These are phyloP conservation scores for Penicillium parvum DNA, from an alignment of 495 filamentous ascomycete genomes.

Conservation along the genomic window DNA sequence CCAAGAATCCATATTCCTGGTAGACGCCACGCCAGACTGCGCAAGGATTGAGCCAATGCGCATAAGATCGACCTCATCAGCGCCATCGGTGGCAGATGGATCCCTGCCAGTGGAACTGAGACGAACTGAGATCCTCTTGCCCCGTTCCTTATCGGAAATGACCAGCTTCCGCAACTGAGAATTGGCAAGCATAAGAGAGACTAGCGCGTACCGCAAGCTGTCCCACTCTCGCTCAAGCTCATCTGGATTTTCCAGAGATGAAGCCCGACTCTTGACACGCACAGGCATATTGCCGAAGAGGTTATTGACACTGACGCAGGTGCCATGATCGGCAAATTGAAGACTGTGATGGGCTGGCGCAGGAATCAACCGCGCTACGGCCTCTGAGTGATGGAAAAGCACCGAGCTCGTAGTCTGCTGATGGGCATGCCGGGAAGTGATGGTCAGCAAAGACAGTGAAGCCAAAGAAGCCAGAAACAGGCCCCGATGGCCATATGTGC, in stretches of 20 bases:
- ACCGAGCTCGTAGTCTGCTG: constrained; percentile 65
- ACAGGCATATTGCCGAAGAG: constrained; percentile 96
- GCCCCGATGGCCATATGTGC: constrained; percentile 64
- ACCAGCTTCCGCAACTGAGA: constrained; percentile 29
- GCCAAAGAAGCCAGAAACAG: constrained; percentile 74
- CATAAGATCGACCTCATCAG: constrained; percentile 20
- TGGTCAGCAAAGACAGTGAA: constrained; percentile 68
- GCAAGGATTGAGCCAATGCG: constrained; percentile 53
- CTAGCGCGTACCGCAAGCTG: constrained; percentile 52
- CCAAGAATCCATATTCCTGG: constrained; percentile 53
- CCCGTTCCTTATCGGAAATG: constrained; percentile 28
- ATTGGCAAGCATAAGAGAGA: constrained; percentile 63
- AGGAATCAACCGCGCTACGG: constrained; percentile 63
- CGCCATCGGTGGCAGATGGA: neutral
- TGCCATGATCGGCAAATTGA: constrained; percentile 60
- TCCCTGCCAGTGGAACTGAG: neutral
- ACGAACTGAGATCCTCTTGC: constrained; percentile 30
- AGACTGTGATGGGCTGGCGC: constrained; percentile 59
- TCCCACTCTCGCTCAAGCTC: constrained; percentile 70
- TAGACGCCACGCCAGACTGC: constrained; percentile 59
- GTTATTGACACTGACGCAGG: constrained; percentile 73
- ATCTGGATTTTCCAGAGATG: constrained; percentile 39
- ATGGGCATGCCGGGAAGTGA: constrained; percentile 68
- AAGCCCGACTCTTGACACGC: constrained; percentile 76
- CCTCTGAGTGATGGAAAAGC: constrained; percentile 64